Evolutionary conservation across 345 rosid species (phyloP), one percentile per base, ranked within the genome.

Genomic region (rapeseed (Brassica napus)): DNA sequence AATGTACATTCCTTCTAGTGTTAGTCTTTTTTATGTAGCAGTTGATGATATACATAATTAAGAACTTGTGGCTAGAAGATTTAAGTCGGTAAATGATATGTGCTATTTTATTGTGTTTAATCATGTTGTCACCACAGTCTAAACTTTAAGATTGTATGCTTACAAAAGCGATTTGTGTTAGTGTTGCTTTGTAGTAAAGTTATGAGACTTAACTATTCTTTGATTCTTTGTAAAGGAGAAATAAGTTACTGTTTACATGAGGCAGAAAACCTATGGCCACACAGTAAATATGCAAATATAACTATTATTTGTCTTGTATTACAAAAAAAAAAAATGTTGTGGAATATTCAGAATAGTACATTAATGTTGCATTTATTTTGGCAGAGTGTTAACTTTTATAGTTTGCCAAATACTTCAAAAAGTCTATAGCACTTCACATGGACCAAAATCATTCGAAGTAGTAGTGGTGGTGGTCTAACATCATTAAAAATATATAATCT

Each of bases 401-500:
- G 31, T 16, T 65, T 55, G 61, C 34, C 31, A 77, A 57, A 28
- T 42, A 28, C 63, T 66, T 67, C 69, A 59, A 73, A 73, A 79
- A 47, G 64, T 44, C 69, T 73, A 23, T n/a, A 59, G 55, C 82
- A 79, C 82, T 73, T 68, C 32, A 60, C 65, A 60, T 79, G 82
- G 82, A 73, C 78, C 57, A 67, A 32, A 79, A 66, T 73, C 82
- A 73, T 79, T 73, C 74, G 24, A 73, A 66, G 57, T 73, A 24
- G 69, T 73, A 24, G 78, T 73, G 74, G 78, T 79, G 34, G 74
- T 73, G 81, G 72, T 55, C 82, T 73, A 47, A 47, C 69, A 73
- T 73, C 78, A 60, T 68, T 79, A 3, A 3, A 63, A 30, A 62
- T 31, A 61, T 65, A 71, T 26, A 64, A 71, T 64, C 57, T 26